phyloP scores from a whole-genome alignment of 306 rosid species.

The Malus sieversii region DNA sequence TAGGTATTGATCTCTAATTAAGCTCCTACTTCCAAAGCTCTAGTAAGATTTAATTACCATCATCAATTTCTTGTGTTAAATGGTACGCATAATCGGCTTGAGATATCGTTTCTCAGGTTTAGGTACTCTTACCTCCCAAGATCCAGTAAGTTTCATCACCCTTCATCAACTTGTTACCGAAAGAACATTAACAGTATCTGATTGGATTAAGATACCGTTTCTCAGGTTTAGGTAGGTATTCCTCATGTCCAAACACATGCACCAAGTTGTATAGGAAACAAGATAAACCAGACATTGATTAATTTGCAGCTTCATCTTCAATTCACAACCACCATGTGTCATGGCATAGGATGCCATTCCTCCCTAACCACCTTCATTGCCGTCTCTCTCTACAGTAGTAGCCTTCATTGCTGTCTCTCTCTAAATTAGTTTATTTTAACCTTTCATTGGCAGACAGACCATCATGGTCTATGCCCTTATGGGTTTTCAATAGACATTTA shows the following conservation, averaged over 20 bases:
- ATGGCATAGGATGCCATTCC: background rate
- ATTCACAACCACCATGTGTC: background rate
- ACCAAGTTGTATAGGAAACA: background rate
- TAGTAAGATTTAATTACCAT: background rate
- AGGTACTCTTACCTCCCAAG: background rate
- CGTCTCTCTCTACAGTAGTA: background rate
- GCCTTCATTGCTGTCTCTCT: background rate
- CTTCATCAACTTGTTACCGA: background rate
- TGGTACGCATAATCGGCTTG: background rate
- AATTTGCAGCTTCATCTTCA: background rate
- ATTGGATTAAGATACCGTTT: background rate
- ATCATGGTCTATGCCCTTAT: background rate
- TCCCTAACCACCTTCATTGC: background rate
- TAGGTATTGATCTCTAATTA: background rate
- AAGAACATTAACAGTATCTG: background rate
- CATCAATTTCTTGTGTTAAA: background rate
- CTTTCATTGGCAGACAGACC: constrained; percentile 5
- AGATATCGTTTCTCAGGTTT: too few relatives aligned
- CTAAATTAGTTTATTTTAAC: background rate
- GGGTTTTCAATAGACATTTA: background rate
- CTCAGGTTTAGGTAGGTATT: background rate
- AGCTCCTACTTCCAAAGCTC: background rate
- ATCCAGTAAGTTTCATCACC: background rate
- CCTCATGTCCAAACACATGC: background rate
- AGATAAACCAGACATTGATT: background rate